phyloP scores from a whole-genome alignment of 1,139 yeast species.

The Nematodospora anomalae region DNA sequence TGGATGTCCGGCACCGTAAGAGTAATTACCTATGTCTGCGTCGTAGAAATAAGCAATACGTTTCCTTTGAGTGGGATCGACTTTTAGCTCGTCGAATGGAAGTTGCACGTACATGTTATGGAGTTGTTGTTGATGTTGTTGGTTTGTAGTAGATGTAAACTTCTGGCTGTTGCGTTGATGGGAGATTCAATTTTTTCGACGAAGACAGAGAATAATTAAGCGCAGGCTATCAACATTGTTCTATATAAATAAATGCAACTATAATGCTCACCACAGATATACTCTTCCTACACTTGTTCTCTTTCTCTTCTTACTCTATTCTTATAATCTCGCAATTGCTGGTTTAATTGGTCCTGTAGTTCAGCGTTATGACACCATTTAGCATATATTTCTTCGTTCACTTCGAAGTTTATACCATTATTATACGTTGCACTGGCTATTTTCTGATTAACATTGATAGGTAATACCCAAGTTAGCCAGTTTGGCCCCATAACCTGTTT shows the following conservation, averaged over 20 bases:
- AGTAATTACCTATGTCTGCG: slow-evolving; percentile 94
- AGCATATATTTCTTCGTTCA: slow-evolving; percentile 44
- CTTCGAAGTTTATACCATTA: slow-evolving; percentile 54
- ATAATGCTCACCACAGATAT: not conserved
- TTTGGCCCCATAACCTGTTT: slow-evolving; percentile 66
- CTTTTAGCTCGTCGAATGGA: slow-evolving; percentile 49
- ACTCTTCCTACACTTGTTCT: slow-evolving; percentile 5
- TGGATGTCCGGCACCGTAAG: slow-evolving; percentile 98
- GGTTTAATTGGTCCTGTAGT: slow-evolving; percentile 49
- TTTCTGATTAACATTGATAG: slow-evolving; percentile 40
- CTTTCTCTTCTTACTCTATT: slow-evolving; percentile 23
- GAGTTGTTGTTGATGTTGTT: not conserved
- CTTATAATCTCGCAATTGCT: slow-evolving; percentile 38
- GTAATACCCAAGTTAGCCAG: slow-evolving; percentile 70
- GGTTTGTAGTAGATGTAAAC: not conserved
- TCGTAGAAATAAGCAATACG: slow-evolving; percentile 51
- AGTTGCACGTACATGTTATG: slow-evolving; percentile 38
- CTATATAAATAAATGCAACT: not conserved
- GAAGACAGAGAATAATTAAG: not conserved
- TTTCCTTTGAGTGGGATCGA: slow-evolving; percentile 41
- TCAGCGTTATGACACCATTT: slow-evolving; percentile 42
- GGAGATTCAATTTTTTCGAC: not conserved
- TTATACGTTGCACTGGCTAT: slow-evolving; percentile 26
- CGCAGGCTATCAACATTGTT: not conserved
- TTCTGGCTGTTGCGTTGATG: slow-evolving; percentile 4